Percentiles rank a stretch among this genome's conserved stretches.
These are phyloP conservation scores for Mycoemilia scoparia DNA, from an alignment of 192 early-diverging fungal genomes.

Conservation along the genomic window DNA sequence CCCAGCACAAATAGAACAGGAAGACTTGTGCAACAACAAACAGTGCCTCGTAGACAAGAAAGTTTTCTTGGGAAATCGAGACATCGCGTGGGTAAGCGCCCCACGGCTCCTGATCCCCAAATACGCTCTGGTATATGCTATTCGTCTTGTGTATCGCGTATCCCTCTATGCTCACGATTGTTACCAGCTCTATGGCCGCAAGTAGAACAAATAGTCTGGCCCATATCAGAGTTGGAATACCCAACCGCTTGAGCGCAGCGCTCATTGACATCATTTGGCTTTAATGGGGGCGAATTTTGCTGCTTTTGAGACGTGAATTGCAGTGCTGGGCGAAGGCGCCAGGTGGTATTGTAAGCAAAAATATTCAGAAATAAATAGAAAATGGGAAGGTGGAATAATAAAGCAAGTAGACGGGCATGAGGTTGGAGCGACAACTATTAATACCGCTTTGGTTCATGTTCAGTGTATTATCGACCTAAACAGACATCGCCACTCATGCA, in stretches of 20 bases:
- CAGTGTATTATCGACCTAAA: too few species aligned
- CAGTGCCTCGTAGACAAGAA: slow-evolving; percentile 65
- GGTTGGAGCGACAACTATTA: too few species aligned
- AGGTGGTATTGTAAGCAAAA: too few species aligned
- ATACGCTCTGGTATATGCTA: slow-evolving; percentile 26
- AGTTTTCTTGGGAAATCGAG: slow-evolving; percentile 26
- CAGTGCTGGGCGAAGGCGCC: too few species aligned
- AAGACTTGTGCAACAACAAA: slow-evolving; percentile 80
- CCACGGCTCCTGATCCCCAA: slow-evolving; percentile 27
- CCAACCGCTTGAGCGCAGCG: slow-evolving; percentile 16
- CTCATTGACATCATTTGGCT: too few species aligned
- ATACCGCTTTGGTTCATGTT: too few species aligned
- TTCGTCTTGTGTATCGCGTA: slow-evolving; percentile 29
- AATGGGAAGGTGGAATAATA: too few species aligned
- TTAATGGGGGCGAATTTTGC: too few species aligned
- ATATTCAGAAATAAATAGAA: too few species aligned
- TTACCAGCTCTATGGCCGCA: slow-evolving; percentile 25
- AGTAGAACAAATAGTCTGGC: slow-evolving; percentile 24
- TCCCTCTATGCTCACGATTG: slow-evolving; percentile 26
- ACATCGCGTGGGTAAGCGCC: slow-evolving; percentile 24
- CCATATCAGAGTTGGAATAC: slow-evolving; percentile 29
- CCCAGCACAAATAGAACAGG: slow-evolving; percentile 59
- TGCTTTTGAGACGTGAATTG: too few species aligned
- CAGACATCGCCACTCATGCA: too few species aligned
- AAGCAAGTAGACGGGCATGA: too few species aligned